Percentiles rank a stretch among this genome's conserved stretches.
Evolutionary conservation across 164 flowering plant species (phyloP).

Genomic region (Umbellularia californica): DNA sequence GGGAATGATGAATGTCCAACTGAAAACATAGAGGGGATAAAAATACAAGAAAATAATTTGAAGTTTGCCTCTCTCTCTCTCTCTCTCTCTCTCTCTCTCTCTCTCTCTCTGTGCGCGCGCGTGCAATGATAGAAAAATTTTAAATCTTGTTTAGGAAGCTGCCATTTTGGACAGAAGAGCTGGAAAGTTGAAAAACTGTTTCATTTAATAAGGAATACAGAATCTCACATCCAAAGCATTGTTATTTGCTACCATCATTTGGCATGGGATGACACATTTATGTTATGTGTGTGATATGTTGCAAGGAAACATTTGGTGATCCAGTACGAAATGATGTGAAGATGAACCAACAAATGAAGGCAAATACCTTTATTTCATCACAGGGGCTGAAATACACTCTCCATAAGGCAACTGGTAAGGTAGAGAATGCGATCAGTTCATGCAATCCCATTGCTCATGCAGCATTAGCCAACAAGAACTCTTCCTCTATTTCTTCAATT

Average conservation of each 20-base stretch:
- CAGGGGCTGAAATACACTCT: conserved; percentile 4
- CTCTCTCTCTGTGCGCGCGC: too few relatives aligned
- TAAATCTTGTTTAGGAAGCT: neutral
- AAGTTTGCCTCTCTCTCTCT: neutral
- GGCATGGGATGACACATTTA: neutral
- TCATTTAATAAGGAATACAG: neutral
- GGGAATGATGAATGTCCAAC: too few relatives aligned
- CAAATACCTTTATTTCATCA: conserved; percentile 3
- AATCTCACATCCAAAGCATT: neutral
- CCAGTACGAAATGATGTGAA: neutral
- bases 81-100: too few relatives aligned
- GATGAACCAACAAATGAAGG: conserved; percentile 6
- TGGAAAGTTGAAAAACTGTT: too few relatives aligned
- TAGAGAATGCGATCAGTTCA: conserved; percentile 4
- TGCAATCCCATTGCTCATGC: conserved; percentile 4
- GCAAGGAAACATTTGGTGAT: conserved; percentile 11
- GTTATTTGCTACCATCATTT: neutral
- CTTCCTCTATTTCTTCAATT: neutral
- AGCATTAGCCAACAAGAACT: conserved; percentile 1
- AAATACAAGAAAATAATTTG: neutral
- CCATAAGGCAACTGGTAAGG: conserved; percentile 1
- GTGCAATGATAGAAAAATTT: too few relatives aligned
- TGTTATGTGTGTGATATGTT: neutral
- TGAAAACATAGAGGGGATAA: too few relatives aligned
- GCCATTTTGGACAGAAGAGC: neutral